These are phyloP conservation scores for Endocladia muricata DNA, from an alignment of 31 red algal genomes.

Conservation along the genomic window DNA sequence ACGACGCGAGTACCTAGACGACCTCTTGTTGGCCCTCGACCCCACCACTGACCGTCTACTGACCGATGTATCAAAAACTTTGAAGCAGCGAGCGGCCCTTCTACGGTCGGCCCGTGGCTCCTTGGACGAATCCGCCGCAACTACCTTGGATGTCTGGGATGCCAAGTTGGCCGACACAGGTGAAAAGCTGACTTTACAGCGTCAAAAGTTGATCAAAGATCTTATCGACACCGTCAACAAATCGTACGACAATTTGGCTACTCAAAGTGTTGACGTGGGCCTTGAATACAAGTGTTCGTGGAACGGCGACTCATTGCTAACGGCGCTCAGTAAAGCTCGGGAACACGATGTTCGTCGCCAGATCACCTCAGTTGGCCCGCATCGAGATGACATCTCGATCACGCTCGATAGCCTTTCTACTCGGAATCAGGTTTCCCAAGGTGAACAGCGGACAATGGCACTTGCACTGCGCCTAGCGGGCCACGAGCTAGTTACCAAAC, in stretches of 20 bases:
- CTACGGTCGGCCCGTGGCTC: background rate
- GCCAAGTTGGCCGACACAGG: background rate
- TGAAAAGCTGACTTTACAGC: background rate
- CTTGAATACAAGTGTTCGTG: background rate
- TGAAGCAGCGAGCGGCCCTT: background rate
- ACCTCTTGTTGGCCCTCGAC: background rate
- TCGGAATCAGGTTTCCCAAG: background rate
- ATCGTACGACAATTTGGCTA: background rate
- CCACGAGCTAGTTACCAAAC: background rate
- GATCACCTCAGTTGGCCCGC: background rate
- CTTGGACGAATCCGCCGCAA: background rate
- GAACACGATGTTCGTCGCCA: background rate
- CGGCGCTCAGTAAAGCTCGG: background rate
- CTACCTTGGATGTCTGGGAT: background rate
- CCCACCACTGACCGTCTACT: too few species aligned
- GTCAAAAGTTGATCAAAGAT: background rate
- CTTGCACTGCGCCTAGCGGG: background rate
- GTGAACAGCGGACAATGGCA: background rate
- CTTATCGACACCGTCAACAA: background rate
- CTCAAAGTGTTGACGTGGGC: background rate
- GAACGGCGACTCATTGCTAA: background rate
- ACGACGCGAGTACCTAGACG: background rate
- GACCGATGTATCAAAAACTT: background rate
- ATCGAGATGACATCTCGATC: background rate
- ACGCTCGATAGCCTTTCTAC: background rate